Base-by-base conservation (phyloP, 352 stramenopile species). In the Proteromonas lacertae region DNA sequence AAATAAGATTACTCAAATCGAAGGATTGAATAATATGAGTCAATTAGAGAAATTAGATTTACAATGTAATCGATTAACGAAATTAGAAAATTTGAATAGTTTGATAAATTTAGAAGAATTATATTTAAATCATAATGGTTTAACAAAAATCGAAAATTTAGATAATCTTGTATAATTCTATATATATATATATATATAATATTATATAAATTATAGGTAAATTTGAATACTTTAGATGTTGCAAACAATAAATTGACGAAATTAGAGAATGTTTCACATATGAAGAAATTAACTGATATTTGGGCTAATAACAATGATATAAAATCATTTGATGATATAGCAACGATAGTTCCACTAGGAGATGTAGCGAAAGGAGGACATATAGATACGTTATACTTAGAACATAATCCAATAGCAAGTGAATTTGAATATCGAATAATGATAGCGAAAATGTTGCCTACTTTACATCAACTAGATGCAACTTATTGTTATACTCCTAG, bases 81-180 rank as follows among this genome's bases (percentile, higher is more conserved):
- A 48, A 29, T 72, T 94, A 20, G 53, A 84, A 37, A 76, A 77
- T n/a, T 58, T 95, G 22, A 52, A 63, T 4, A 46, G 53, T 24
- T 77, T 82, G 33, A 57, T 54, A 9, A 45, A 47, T 22, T 56
- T 97, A 21, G 71, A 90, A 53, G 86, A 97, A 55, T 55, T 97
- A 4, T 97, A 94, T 44, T 48, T 97, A 37, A 79, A 71, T 40
- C 75, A 92, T 54, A 95, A 97, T 47, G 76, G 61, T 32, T 93
- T 97, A 46, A 58, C 32, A 57, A 45, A 78, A 13, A 59, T 71
- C 19, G 65, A 69, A 19, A 21, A 72, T 76, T 35, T 47, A 48
- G 23, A 41, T 29, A 60, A 1, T 16, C 42, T 18, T 48, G 51
- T 4, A 40, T 72, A 35, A 29, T 40, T 8, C 25, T 46, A 28